phyloP scores from a whole-genome alignment of 2,329 filamentous ascomycete species.

The Hypoxylon sp. region DNA sequence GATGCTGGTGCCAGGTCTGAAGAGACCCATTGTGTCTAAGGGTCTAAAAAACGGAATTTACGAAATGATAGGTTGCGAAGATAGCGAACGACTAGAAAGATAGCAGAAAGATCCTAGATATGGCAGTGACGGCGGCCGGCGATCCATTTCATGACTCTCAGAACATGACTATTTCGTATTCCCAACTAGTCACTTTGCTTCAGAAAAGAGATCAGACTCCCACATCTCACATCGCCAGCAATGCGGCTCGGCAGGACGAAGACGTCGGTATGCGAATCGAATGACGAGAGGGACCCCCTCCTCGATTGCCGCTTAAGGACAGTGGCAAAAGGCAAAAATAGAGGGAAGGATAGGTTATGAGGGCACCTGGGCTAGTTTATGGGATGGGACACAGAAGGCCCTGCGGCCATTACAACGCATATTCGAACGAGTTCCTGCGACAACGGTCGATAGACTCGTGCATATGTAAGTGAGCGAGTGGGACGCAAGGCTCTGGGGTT shows the following conservation, averaged over 20 bases:
- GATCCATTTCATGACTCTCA: constrained; percentile 49
- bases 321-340: constrained; percentile 43
- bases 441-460: constrained; percentile 48
- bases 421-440: constrained; percentile 54
- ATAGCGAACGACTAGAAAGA: constrained; percentile 43
- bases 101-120: constrained; percentile 41
- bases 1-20: constrained; percentile 62
- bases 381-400: constrained; percentile 49
- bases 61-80: constrained; percentile 41
- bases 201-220: constrained; percentile 48
- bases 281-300: constrained; percentile 38
- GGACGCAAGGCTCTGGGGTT: constrained; percentile 34
- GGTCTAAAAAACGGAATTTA: constrained; percentile 31
- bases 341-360: constrained; percentile 44
- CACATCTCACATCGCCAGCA: constrained; percentile 55
- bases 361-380: constrained; percentile 49
- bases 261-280: constrained; percentile 47
- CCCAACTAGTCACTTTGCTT: constrained; percentile 42
- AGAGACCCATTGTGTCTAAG: constrained; percentile 58
- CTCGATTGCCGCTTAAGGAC: constrained; percentile 45
- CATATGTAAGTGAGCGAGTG: constrained; percentile 36
- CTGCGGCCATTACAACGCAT: constrained; percentile 53
- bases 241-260: constrained; percentile 51
- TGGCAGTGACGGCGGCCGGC: constrained; percentile 45
- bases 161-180: constrained; percentile 29